Evolutionary conservation across 441 rosid species (phyloP).

Genomic region (Macaranga tanarius): DNA sequence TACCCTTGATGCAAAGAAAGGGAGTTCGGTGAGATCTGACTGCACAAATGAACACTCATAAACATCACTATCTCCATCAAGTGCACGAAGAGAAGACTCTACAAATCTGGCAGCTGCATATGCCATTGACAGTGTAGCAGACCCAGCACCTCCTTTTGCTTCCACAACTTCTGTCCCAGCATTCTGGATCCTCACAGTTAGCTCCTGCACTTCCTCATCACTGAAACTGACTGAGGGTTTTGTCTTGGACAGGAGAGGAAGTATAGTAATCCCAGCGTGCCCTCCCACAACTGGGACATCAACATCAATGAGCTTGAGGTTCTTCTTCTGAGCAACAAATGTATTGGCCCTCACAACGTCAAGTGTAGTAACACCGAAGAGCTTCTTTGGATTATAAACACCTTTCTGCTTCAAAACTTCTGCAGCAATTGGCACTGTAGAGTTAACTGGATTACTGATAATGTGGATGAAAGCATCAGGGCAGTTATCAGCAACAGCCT

Average conservation of each 20-base stretch:
- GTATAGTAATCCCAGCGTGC: constrained; percentile 91
- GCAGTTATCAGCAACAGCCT: constrained; percentile 91
- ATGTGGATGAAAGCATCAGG: constrained; percentile 91
- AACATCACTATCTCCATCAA: constrained; percentile 89
- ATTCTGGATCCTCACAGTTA: constrained; percentile 87
- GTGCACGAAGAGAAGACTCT: constrained; percentile 92
- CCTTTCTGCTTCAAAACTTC: constrained; percentile 89
- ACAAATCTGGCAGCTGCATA: constrained; percentile 97
- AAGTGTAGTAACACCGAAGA: constrained; percentile 87
- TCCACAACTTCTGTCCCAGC: constrained; percentile 99
- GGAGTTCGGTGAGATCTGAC: constrained; percentile 74
- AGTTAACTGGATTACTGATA: constrained; percentile 96
- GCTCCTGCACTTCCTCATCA: constrained; percentile 68
- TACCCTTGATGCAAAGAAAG: constrained; percentile 87
- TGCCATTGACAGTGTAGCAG: constrained; percentile 96
- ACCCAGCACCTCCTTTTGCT: constrained; percentile 97
- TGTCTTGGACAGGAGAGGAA: constrained; percentile 81
- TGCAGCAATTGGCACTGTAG: constrained; percentile 95
- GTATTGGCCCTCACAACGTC: constrained; percentile 98
- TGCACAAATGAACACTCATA: constrained; percentile 86
- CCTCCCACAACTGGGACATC: constrained; percentile 96
- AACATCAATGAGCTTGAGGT: constrained; percentile 83
- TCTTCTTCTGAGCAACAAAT: constrained; percentile 87
- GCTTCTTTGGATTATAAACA: constrained; percentile 88
- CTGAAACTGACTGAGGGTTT: constrained; percentile 74